Percentiles rank a stretch among this genome's conserved stretches.
Evolutionary conservation across 139 green algal genomes (phyloP).

Genomic region (Eudorina sp.): DNA sequence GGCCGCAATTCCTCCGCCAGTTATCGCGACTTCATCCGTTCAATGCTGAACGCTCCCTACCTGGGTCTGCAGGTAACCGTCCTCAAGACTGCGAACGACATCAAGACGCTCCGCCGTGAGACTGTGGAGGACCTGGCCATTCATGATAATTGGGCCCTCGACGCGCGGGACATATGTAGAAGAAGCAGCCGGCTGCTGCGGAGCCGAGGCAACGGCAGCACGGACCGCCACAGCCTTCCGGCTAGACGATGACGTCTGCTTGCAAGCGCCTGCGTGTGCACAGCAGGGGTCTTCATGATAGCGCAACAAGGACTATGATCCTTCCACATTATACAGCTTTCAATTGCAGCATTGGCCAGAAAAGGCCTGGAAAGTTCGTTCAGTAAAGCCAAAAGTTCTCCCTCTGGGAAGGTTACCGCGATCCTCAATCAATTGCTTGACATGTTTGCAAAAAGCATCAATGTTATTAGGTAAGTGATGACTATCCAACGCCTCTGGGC

Average conservation of each 20-base stretch:
- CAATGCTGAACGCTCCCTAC: no score
- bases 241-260: background rate
- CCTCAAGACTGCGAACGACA: conserved; percentile 72
- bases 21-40: no score
- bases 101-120: conserved; percentile 80
- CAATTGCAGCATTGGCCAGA: no score
- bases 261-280: conserved; percentile 10
- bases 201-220: background rate
- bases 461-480: background rate
- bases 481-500: background rate
- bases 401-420: no score
- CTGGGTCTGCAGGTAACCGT: conserved; percentile 70
- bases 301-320: no score
- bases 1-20: no score
- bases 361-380: no score
- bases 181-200: background rate
- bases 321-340: no score
- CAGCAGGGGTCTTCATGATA: no score
- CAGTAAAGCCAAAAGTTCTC: no score
- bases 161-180: background rate
- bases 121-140: conserved; percentile 82
- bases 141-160: conserved; percentile 75
- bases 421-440: no score
- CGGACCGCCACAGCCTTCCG: background rate
- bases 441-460: no score